Base-by-base conservation (phyloP, 495 filamentous ascomycete genomes). In the Cenococcum geophilum region DNA sequence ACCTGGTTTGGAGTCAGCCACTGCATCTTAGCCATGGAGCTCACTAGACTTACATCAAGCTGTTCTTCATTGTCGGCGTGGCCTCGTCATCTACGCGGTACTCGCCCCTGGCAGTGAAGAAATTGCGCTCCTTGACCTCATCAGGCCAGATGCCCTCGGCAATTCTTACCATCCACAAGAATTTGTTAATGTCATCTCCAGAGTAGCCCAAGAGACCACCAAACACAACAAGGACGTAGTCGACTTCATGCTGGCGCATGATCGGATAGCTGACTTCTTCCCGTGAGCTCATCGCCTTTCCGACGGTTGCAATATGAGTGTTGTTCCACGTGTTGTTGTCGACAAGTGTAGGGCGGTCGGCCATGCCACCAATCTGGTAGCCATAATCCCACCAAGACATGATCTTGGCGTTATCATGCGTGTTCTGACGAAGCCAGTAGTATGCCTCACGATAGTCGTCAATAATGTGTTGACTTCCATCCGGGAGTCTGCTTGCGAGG, bases 311-410 rank as follows among this genome's bases (percentile, higher is more conserved):
- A 74, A 99, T 99, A 73, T 99, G 95, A 12, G 95, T 99, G 77
- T 99, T 99, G 77, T 99, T 99, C 95, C 95, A 99, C 16, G 95
- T 99, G 76, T 99, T 99, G 78, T 99, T 99, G 77, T 99, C 95
- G 20, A 99, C 95, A 43, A 99, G 80, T 0, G 95, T 99, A 40
- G 95, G 91, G 23, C 95, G 85, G 74, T 99, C 95, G 37, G 95
- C 95, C 95, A 99, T 99, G 60, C 95, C 95, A 77, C 95, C 95
- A 72, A 99, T 99, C 76, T 99, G 95, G 77, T 99, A 99, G 55
- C 95, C 95, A 66, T 99, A 99, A 72, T 99, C 95, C 95, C 95
- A 99, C 95, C 95, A 99, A 16, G 90, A 92, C 95, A 97, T 97
- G 70, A 99, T 88, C 82, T 99, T 99, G 67, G 95, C 92, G 70